Conservation (phyloP, 495 filamentous ascomycete genomes). For the Apodospora peruviana region DNA sequence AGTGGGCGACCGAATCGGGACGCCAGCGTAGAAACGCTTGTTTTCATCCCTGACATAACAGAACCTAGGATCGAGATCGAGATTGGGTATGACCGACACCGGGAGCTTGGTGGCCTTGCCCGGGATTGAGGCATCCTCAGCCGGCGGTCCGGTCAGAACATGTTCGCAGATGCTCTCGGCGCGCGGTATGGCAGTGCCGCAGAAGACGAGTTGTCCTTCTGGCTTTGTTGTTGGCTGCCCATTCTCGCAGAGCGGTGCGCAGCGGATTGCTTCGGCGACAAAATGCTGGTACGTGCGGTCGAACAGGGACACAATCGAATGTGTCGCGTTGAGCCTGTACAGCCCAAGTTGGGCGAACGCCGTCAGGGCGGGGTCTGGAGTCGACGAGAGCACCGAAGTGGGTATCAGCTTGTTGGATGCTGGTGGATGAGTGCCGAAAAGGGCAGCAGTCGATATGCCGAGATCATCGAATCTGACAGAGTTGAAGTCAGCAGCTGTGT, state of each 20-base stretch:
- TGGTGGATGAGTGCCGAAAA: too few species aligned
- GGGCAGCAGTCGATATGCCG: constrained; percentile 17
- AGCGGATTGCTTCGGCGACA: constrained; percentile 56
- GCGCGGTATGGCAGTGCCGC: constrained; percentile 38
- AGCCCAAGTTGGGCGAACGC: constrained; percentile 59
- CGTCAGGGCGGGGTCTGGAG: constrained; percentile 55
- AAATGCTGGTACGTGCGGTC: constrained; percentile 55
- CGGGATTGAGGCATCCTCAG: constrained; percentile 14
- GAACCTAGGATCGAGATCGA: constrained; percentile 45
- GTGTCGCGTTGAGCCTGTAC: constrained; percentile 46
- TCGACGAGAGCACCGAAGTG: constrained; percentile 18
- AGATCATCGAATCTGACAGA: constrained; percentile 16
- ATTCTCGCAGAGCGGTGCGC: constrained; percentile 39
- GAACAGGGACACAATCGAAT: constrained; percentile 56
- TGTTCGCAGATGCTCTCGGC: constrained; percentile 44
- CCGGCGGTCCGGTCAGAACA: constrained; percentile 21
- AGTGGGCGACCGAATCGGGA: constrained; percentile 59
- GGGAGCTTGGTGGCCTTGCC: constrained; percentile 26
- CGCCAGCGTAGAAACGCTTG: constrained; percentile 58
- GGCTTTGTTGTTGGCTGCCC: constrained; percentile 27
- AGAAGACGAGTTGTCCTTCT: constrained; percentile 23
- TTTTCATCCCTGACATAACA: constrained; percentile 34
- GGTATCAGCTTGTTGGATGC: constrained; percentile 7
- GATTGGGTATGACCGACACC: constrained; percentile 43
- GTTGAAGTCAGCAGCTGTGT: background rate